These are phyloP conservation scores for Elongisporangium prolatum DNA, from an alignment of 352 stramenopile genomes.

Conservation along the genomic window DNA sequence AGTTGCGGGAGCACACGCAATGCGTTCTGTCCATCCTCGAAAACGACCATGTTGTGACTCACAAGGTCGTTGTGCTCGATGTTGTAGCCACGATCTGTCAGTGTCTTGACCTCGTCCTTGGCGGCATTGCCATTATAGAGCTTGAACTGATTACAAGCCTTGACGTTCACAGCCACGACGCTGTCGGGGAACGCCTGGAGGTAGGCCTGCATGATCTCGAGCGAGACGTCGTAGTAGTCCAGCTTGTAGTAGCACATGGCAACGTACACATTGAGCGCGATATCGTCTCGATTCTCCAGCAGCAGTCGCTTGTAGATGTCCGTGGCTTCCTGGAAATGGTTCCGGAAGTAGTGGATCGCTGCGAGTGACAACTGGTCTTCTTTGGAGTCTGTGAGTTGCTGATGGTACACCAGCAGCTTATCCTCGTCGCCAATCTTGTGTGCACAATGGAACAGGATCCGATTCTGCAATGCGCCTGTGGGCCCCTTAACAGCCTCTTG, in stretches of 20 bases:
- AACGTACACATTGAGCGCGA: conserved; percentile 97
- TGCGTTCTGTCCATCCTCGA: conserved; percentile 92
- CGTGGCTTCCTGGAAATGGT: conserved; percentile 93
- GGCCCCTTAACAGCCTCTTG: conserved; percentile 69
- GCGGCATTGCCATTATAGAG: conserved; percentile 96
- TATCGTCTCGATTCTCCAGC: conserved; percentile 93
- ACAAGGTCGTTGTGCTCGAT: conserved; percentile 93
- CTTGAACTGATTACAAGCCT: conserved; percentile 96
- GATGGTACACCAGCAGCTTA: conserved; percentile 93
- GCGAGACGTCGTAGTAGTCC: conserved; percentile 95
- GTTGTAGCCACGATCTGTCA: conserved; percentile 88
- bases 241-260: conserved; percentile 99
- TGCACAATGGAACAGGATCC: conserved; percentile 93
- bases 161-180: conserved; percentile 93
- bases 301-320: conserved; percentile 96
- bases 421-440: conserved; percentile 93
- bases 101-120: conserved; percentile 91
- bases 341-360: conserved; percentile 94
- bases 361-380: conserved; percentile 95
- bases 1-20: conserved; percentile 91
- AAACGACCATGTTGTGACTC: conserved; percentile 95
- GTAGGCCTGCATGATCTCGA: conserved; percentile 97
- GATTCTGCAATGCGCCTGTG: conserved; percentile 79
- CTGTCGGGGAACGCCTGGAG: conserved; percentile 89
- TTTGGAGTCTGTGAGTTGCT: conserved; percentile 89